These are phyloP conservation scores for Erigeron canadensis DNA, from an alignment of 129 eudicot species.

Conservation along the genomic window DNA sequence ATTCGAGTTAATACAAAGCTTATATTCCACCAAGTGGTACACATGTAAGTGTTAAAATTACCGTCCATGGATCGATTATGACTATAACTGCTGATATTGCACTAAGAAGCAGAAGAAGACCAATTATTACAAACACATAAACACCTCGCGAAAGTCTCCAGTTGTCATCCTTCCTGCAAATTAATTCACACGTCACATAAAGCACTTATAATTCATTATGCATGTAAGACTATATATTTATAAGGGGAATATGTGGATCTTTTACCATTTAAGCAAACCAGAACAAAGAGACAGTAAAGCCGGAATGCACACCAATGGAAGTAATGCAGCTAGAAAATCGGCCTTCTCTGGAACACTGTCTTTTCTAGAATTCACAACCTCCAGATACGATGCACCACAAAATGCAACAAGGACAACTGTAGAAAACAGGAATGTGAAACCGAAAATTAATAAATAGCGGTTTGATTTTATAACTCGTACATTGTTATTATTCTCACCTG, in stretches of 20 bases:
- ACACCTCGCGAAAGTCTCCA: slow-evolving; percentile 95
- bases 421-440: slow-evolving; percentile 4
- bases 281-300: slow-evolving; percentile 80
- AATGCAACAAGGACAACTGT: slow-evolving; percentile 87
- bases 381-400: slow-evolving; percentile 88
- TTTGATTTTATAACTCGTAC: neutral
- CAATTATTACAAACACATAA: slow-evolving; percentile 64
- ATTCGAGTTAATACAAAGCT: slow-evolving; percentile 9
- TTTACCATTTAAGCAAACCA: slow-evolving; percentile 93
- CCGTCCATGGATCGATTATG: slow-evolving; percentile 90
- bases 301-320: slow-evolving; percentile 95
- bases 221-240: neutral
- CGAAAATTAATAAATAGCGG: neutral
- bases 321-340: slow-evolving; percentile 97
- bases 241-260: slow-evolving; percentile 1
- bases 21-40: neutral
- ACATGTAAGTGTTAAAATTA: slow-evolving; percentile 29
- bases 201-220: neutral
- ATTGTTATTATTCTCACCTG: slow-evolving; percentile 45
- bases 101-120: slow-evolving; percentile 87
- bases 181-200: neutral
- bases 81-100: slow-evolving; percentile 89
- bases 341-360: slow-evolving; percentile 63
- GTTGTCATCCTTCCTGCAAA: slow-evolving; percentile 90
- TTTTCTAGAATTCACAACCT: slow-evolving; percentile 64